These are phyloP conservation scores for Kwoniella mangroviensis DNA, from an alignment of 768 basidiomycete genomes.

Conservation along the genomic window DNA sequence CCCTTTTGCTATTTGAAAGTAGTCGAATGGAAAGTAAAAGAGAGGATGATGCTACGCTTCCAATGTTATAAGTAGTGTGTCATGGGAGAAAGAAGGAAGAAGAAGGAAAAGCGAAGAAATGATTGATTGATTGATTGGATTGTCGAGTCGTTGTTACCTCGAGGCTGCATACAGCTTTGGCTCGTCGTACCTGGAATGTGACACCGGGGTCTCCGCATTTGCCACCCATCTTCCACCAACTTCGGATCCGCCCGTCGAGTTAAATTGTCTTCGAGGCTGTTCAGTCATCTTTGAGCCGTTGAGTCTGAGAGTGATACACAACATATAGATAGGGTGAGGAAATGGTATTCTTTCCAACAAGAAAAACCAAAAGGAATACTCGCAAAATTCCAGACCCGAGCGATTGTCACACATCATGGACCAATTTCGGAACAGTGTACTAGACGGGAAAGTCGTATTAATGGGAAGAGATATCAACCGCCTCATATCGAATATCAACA, in stretches of 20 bases:
- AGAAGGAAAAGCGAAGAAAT: neutral
- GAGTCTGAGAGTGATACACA: too few relatives aligned
- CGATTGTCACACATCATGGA: neutral
- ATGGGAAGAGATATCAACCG: neutral
- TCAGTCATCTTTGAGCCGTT: neutral
- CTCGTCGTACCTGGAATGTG: constrained; percentile 6
- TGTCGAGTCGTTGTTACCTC: constrained; percentile 3
- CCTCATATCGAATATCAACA: neutral
- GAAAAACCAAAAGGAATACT: too few relatives aligned
- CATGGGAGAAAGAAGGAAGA: neutral
- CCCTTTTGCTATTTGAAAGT: neutral
- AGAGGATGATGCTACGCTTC: neutral
- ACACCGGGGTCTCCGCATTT: constrained; percentile 2
- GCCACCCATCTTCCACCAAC: neutral
- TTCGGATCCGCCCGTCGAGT: neutral
- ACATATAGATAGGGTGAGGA: too few relatives aligned
- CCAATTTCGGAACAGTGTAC: neutral
- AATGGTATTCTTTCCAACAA: too few relatives aligned
- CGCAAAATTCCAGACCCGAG: neutral
- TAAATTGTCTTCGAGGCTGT: neutral
- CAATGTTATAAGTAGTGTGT: neutral
- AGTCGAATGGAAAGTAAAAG: neutral
- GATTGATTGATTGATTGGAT: neutral
- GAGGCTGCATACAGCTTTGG: neutral
- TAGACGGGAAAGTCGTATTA: neutral